Percentiles rank a stretch among this genome's conserved stretches.
phyloP scores from a whole-genome alignment of 2,329 filamentous ascomycete species.

The Xylaria sp. region DNA sequence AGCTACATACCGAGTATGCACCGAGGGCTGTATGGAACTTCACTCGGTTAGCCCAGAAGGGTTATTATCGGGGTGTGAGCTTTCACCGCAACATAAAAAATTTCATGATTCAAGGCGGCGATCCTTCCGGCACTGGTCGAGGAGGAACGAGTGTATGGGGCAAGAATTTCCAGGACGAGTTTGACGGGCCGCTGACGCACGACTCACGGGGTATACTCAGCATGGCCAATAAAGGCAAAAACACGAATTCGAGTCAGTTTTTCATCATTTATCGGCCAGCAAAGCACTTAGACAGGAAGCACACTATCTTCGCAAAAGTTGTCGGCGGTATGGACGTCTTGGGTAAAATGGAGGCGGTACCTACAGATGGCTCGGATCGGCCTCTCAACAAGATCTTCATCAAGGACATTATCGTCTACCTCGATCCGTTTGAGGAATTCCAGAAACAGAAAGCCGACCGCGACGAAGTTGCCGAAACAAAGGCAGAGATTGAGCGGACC shows the following conservation, averaged over 20 bases:
- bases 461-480: slow-evolving; percentile 59
- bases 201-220: slow-evolving; percentile 77
- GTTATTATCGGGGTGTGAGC: slow-evolving; percentile 80
- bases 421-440: slow-evolving; percentile 96
- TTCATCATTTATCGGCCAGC: slow-evolving; percentile 89
- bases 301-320: slow-evolving; percentile 92
- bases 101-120: slow-evolving; percentile 98
- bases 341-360: slow-evolving; percentile 73
- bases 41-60: slow-evolving; percentile 80
- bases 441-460: slow-evolving; percentile 70
- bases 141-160: slow-evolving; percentile 93
- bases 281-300: slow-evolving; percentile 88
- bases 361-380: slow-evolving; percentile 73
- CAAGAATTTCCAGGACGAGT: slow-evolving; percentile 91
- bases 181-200: slow-evolving; percentile 87
- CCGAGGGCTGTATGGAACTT: slow-evolving; percentile 98
- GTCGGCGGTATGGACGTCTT: slow-evolving; percentile 76
- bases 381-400: slow-evolving; percentile 81
- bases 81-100: slow-evolving; percentile 95
- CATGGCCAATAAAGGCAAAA: slow-evolving; percentile 99
- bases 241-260: slow-evolving; percentile 93
- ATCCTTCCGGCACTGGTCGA: slow-evolving; percentile 87
- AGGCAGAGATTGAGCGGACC: slow-evolving; percentile 62
- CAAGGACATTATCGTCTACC: slow-evolving; percentile 79
- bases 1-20: slow-evolving; percentile 87